These are phyloP conservation scores for Rhodotorula glutinis DNA, from an alignment of 1,284 basidiomycete species.

Conservation along the genomic window DNA sequence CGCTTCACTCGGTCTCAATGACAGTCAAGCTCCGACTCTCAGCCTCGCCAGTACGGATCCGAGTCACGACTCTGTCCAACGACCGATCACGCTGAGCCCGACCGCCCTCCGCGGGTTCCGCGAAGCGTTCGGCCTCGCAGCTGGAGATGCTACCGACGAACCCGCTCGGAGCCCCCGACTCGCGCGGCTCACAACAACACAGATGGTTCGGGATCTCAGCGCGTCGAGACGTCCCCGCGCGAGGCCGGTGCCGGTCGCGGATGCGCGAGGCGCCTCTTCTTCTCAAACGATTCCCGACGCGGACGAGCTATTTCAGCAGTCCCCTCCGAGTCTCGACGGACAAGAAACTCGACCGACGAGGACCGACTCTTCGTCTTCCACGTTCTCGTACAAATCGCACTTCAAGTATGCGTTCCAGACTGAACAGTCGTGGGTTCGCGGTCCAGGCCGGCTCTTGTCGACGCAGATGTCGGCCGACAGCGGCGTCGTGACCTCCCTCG, in stretches of 20 bases:
- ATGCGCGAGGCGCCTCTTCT: too few relatives aligned
- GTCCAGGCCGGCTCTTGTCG: constrained; percentile 67
- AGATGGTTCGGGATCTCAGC: too few relatives aligned
- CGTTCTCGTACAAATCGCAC: constrained; percentile 63
- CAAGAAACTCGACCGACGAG: not conserved
- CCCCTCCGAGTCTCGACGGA: not conserved
- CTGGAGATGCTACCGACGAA: not conserved
- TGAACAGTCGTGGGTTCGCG: constrained; percentile 79
- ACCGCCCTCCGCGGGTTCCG: too few relatives aligned
- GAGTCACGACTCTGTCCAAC: not conserved
- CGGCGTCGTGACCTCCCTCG: constrained; percentile 80
- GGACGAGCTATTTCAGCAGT: not conserved
- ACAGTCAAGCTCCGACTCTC: too few relatives aligned
- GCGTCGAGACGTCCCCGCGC: too few relatives aligned
- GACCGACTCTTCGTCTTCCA: not conserved
- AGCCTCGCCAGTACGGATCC: too few relatives aligned
- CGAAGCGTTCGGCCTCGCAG: not conserved
- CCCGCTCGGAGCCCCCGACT: too few relatives aligned
- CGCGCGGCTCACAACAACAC: too few relatives aligned
- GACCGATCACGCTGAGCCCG: not conserved
- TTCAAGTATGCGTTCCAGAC: constrained; percentile 76
- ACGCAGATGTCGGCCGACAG: constrained; percentile 67
- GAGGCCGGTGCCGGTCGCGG: too few relatives aligned
- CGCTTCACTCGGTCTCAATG: too few relatives aligned
- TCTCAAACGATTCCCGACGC: too few relatives aligned